Conservation (phyloP, 129 eudicot genomes). For the Chrysanthemum makinoi region DNA sequence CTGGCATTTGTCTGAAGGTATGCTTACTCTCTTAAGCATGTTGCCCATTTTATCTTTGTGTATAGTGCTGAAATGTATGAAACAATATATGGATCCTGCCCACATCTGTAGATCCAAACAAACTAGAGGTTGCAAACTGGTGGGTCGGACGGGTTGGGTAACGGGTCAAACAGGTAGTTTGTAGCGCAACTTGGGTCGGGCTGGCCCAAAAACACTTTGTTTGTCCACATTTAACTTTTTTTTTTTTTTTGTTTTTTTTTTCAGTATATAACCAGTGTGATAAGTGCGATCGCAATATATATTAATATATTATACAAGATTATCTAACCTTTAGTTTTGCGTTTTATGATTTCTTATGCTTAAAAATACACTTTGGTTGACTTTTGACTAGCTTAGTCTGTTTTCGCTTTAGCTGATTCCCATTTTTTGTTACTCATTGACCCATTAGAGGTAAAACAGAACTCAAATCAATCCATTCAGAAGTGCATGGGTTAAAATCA, state of each 20-base stretch:
- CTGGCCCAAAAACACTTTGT: neutral
- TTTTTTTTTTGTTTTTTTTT: too few relatives aligned
- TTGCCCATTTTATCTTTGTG: neutral
- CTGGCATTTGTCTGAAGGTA: constrained; percentile 99
- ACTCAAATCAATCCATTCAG: neutral
- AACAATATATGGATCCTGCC: neutral
- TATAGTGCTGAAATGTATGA: neutral
- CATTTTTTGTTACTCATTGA: neutral
- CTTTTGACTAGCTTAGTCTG: neutral
- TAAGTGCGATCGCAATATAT: too few relatives aligned
- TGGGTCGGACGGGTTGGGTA: neutral
- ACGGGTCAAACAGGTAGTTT: constrained; percentile 2
- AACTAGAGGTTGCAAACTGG: too few relatives aligned
- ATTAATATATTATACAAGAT: too few relatives aligned
- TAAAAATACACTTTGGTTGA: neutral
- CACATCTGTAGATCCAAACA: neutral
- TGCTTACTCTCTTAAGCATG: constrained; percentile 8
- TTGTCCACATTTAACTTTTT: neutral
- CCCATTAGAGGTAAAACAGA: neutral
- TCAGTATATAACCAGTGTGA: too few relatives aligned
- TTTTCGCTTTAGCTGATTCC: neutral
- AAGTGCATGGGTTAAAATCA: neutral
- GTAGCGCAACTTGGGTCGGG: neutral
- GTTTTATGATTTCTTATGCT: too few relatives aligned
- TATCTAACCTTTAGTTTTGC: too few relatives aligned